phyloP scores from a whole-genome alignment of 768 basidiomycete species.

The Tylopilus sp. region DNA sequence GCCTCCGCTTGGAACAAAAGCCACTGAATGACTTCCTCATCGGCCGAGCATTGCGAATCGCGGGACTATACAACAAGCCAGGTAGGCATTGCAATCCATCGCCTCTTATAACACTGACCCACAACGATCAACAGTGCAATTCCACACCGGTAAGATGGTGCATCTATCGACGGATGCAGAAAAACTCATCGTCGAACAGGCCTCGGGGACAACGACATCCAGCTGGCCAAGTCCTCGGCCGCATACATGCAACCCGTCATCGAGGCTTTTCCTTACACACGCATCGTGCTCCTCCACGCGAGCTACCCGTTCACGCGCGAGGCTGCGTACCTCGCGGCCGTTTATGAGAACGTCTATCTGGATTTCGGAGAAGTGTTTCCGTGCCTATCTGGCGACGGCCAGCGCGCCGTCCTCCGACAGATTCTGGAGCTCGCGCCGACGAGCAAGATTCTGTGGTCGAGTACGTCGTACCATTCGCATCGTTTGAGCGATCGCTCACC shows the following conservation, averaged over 20 bases:
- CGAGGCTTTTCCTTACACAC: constrained; percentile 55
- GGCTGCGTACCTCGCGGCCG: constrained; percentile 70
- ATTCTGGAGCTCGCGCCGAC: constrained; percentile 70
- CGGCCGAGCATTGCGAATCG: constrained; percentile 48
- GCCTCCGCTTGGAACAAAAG: constrained; percentile 57
- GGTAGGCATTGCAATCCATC: constrained; percentile 37
- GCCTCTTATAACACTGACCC: background rate
- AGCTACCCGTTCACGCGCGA: constrained; percentile 79
- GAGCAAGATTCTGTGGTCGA: constrained; percentile 81
- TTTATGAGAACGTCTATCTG: constrained; percentile 71
- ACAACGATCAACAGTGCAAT: constrained; percentile 55
- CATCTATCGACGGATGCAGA: background rate
- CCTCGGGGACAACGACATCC: constrained; percentile 72
- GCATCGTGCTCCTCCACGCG: constrained; percentile 68
- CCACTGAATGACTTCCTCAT: constrained; percentile 67
- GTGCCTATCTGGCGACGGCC: constrained; percentile 59
- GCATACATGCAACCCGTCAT: constrained; percentile 67
- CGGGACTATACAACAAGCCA: constrained; percentile 53
- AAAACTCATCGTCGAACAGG: constrained; percentile 26
- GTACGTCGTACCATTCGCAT: constrained; percentile 36
- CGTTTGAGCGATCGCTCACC: background rate
- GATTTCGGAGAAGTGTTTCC: constrained; percentile 81
- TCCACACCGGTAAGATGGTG: constrained; percentile 58
- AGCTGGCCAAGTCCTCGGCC: constrained; percentile 54
- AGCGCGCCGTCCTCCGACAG: constrained; percentile 55